Base-by-base conservation (phyloP, 495 filamentous ascomycete species). In the Mytilinidion resinicola region DNA sequence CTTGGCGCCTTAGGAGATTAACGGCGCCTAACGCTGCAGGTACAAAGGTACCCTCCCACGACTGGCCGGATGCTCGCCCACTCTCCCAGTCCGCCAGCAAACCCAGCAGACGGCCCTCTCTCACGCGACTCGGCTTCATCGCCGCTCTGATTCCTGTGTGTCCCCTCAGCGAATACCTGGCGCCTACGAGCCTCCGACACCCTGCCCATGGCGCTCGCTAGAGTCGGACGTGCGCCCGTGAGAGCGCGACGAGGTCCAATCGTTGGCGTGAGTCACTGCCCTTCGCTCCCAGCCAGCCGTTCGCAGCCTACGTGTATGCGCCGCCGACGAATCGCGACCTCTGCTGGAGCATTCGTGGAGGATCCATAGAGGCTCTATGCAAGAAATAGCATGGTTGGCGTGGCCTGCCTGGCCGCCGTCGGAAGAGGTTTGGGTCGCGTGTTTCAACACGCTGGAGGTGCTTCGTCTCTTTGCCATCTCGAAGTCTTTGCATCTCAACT, bases 131-230 rank as follows among this genome's bases (percentile, higher is more conserved):
- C 51, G 58, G 62, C 62, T 59, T 66, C 63, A 49, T 55, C 56
- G 56, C 37, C 49, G 10, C 55, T 30, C 52, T 55, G 43, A 44
- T 57, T 61, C 44, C 50, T 42, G 36, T 55, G 59, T 59, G 43
- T 53, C 21, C 15, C 42, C 39, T 46, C 39, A 56, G 63, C 63
- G 59, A 62, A 66, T 66, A 52, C 39, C 50, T 51, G 63, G 59
- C 63, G 63, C 34, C 59, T 66, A 59, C 52, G 55, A 59, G 46
- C 38, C 25, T 56, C 48, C 63, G 60, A 53, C 43, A 9, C 51
- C 54, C 53, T 51, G 21, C 12, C 52, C 46, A 62, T 58, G 59
- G 63, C 63, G 63, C 63, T 59, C 63, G 56, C 59, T 50, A 62
- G 9, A 20, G 46, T 30, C 21, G 20, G 19, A 49, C 19, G 14